Evolutionary conservation across 2,329 filamentous ascomycete genomes (phyloP), one percentile per base, ranked within the genome.

Genomic region (Aspergillus carbonarius): DNA sequence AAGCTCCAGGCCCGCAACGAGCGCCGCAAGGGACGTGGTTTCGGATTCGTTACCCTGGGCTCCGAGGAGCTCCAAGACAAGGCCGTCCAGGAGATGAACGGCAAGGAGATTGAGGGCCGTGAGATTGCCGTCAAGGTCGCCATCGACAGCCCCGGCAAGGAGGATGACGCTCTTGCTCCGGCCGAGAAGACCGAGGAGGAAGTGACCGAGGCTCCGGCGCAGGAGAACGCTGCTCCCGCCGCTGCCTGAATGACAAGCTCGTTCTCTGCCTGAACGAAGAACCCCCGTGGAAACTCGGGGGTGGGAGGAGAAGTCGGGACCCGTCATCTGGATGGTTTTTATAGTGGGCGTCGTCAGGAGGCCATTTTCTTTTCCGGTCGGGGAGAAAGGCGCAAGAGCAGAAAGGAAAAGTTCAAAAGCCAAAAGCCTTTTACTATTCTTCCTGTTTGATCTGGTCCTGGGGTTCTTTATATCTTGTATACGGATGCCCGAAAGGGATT

Each of bases 71-170:
- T 93, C 73, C 95, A 99, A 85, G 88, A 96, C 82, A 96, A 97
- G 89, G 95, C 95, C 66, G 96, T 97, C 67, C 76, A 82, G 54
- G 95, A 99, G 85, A 99, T 99, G 95, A 97, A 99, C 81, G 95
- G 92, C 81, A 98, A 96, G 88, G 91, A 96, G 78, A 95, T 99
- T 68, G 95, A 98, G 79, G 95, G 93, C 66, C 93, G 95, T 73
- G 93, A 98, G 83, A 99, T 99, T 70, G 95, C 95, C 66, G 95
- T 99, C 85, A 99, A 99, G 90, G 93, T 99, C 76, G 95, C 95
- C 75, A 98, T 99, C 74, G 95, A 99, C 83, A 97, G 92, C 85
- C 95, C 95, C 66, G 93, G 96, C 81, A 99, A 98, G 89, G 93
- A 97, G 80, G 93, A 97, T 76, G 87, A 90, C 72, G 89, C 83